Percentiles rank a stretch among this genome's conserved stretches.
Evolutionary conservation across 805 yeast species (phyloP).

Genomic region (Maudiozyma turicensis): DNA sequence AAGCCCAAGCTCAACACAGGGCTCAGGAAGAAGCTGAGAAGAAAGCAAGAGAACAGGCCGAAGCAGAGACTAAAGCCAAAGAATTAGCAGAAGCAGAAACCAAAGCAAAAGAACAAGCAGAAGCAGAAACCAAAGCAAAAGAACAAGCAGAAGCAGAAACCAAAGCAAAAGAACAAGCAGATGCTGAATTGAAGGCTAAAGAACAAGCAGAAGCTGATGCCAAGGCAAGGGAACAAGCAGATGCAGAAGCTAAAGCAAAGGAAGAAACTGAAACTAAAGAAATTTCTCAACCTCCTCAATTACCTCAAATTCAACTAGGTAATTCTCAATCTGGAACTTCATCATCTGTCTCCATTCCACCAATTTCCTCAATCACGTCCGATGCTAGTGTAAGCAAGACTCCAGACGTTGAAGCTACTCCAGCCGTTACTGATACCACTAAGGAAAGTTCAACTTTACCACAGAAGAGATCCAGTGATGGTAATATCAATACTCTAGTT

Average conservation of each 20-base stretch:
- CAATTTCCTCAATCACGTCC: not conserved
- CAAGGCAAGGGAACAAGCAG: slow-evolving; percentile 3
- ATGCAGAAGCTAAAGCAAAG: not conserved
- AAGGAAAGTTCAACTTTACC: slow-evolving; percentile 8
- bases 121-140: slow-evolving; percentile 3
- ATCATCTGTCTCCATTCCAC: not conserved
- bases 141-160: slow-evolving; percentile 1
- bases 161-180: slow-evolving; percentile 1
- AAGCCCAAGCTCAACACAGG: slow-evolving; percentile 6
- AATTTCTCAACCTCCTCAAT: not conserved
- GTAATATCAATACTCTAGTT: slow-evolving; percentile 23
- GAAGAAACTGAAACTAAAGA: not conserved
- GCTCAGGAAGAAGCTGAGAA: slow-evolving; percentile 2
- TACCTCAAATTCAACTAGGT: not conserved
- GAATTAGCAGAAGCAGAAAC: slow-evolving; percentile 3
- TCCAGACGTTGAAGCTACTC: not conserved
- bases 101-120: slow-evolving; percentile 1
- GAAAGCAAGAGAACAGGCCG: slow-evolving; percentile 3
- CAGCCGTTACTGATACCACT: not conserved
- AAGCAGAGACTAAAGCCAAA: slow-evolving; percentile 4
- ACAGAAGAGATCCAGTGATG: slow-evolving; percentile 24
- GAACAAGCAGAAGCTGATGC: slow-evolving; percentile 1
- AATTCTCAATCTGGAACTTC: not conserved
- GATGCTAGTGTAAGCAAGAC: not conserved
- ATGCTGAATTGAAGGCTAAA: not conserved